A percentile compares a stretch with the other conserved stretches of the same genome.
Evolutionary conservation across 192 early-diverging fungal genomes (phyloP).

Genomic region (Lobosporangium transversale): DNA sequence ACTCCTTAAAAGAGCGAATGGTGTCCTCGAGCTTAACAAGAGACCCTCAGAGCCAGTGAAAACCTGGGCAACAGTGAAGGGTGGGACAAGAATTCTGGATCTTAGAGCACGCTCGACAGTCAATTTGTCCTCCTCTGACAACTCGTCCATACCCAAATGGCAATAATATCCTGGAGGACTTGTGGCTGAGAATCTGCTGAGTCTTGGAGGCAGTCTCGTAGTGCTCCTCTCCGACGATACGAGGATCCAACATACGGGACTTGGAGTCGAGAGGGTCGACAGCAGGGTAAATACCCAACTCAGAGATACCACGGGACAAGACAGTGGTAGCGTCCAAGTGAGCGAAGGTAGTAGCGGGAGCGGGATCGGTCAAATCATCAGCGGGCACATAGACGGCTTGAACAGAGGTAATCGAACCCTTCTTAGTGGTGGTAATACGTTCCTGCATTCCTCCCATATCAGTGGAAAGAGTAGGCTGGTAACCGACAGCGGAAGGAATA

Average conservation of each 20-base stretch:
- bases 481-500: constrained; percentile 99
- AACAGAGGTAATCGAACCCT: constrained; percentile 99
- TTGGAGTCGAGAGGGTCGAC: constrained; percentile 99
- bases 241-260: constrained; percentile 97
- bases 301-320: constrained; percentile 97
- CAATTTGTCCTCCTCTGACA: constrained; percentile 98
- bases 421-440: constrained; percentile 99
- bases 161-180: constrained; percentile 99
- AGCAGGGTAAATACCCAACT: constrained; percentile 99
- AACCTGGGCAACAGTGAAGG: constrained; percentile 95
- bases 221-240: constrained; percentile 95
- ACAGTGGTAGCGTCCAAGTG: constrained; percentile 99
- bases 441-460: constrained; percentile 99
- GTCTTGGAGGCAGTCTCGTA: constrained; percentile 93
- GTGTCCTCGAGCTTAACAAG: constrained; percentile 92
- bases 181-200: constrained; percentile 98
- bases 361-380: constrained; percentile 99
- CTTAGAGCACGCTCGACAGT: constrained; percentile 99
- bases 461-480: constrained; percentile 98
- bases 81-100: constrained; percentile 99
- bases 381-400: constrained; percentile 98
- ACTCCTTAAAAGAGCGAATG: constrained; percentile 98
- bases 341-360: constrained; percentile 98
- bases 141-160: constrained; percentile 99
- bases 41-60: constrained; percentile 98